phyloP scores from a whole-genome alignment of 257 asterid species.

The Przewalskia tangutica region DNA sequence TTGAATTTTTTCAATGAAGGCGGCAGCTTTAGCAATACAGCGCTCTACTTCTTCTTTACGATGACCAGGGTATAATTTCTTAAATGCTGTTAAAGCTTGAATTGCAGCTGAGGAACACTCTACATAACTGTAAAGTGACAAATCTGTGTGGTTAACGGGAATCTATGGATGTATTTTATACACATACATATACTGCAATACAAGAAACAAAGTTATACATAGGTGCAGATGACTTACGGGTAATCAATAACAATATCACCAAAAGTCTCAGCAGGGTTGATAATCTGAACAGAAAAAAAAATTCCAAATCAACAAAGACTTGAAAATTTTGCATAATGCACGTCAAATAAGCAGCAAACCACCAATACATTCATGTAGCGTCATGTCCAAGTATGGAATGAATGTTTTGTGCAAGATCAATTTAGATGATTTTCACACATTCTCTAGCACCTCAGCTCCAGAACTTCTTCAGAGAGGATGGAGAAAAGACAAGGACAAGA shows the following conservation, averaged over 20 bases:
- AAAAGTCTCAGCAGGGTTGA: conserved; percentile 98
- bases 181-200: neutral
- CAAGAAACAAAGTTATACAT: conserved; percentile 4
- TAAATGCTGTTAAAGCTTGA: conserved; percentile 72
- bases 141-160: conserved; percentile 8
- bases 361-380: neutral
- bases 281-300: conserved; percentile 43
- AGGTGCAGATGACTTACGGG: conserved; percentile 64
- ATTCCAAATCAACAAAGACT: conserved; percentile 5
- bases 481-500: neutral
- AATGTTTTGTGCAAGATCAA: neutral
- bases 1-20: conserved; percentile 68
- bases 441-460: neutral
- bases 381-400: neutral
- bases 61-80: conserved; percentile 74
- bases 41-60: conserved; percentile 61
- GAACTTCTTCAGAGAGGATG: neutral
- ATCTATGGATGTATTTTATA: neutral
- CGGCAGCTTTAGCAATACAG: conserved; percentile 57
- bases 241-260: conserved; percentile 99
- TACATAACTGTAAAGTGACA: conserved; percentile 56
- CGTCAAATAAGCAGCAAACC: neutral
- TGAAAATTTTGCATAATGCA: neutral
- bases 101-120: conserved; percentile 97
- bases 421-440: neutral